phyloP scores from a whole-genome alignment of 2,329 filamentous ascomycete species.

The Stemphylium lycopersici region DNA sequence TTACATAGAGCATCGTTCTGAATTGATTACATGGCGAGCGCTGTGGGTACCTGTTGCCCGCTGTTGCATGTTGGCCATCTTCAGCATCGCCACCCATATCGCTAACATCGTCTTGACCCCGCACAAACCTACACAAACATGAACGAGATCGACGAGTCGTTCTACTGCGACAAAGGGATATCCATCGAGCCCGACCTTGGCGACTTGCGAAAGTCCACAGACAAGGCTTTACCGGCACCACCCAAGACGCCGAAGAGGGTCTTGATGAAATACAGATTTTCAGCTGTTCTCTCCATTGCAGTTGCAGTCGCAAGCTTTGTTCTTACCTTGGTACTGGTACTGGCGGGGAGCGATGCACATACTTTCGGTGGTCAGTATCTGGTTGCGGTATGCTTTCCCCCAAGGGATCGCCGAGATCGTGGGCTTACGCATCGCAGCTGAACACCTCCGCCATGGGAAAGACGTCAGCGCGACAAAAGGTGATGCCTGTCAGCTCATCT shows the following conservation, averaged over 20 bases:
- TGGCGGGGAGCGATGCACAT: conserved; percentile 20
- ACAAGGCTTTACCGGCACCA: conserved; percentile 25
- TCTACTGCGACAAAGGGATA: conserved; percentile 17
- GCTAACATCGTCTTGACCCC: not conserved
- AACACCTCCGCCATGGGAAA: not conserved
- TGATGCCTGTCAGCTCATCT: not conserved
- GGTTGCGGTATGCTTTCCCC: conserved; percentile 20
- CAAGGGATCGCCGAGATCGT: not conserved
- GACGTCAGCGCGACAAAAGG: not conserved
- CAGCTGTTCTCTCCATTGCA: conserved; percentile 20
- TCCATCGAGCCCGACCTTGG: conserved; percentile 28
- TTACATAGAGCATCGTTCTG: not conserved
- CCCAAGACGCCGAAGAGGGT: conserved; percentile 27
- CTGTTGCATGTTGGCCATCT: not conserved
- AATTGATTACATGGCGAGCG: not conserved
- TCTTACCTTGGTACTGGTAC: conserved; percentile 23
- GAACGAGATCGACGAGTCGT: conserved; percentile 5
- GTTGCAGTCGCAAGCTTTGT: conserved; percentile 22
- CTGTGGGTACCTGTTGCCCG: not conserved
- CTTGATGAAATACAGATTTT: conserved; percentile 30
- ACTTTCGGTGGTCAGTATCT: conserved; percentile 25
- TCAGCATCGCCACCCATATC: not conserved
- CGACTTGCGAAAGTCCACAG: conserved; percentile 26
- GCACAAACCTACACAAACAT: not conserved
- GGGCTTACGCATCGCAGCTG: conserved; percentile 1